Evolutionary conservation across 2,329 filamentous ascomycete genomes (phyloP), one percentile per base, ranked within the genome.

Genomic region (Xylariales sp.): DNA sequence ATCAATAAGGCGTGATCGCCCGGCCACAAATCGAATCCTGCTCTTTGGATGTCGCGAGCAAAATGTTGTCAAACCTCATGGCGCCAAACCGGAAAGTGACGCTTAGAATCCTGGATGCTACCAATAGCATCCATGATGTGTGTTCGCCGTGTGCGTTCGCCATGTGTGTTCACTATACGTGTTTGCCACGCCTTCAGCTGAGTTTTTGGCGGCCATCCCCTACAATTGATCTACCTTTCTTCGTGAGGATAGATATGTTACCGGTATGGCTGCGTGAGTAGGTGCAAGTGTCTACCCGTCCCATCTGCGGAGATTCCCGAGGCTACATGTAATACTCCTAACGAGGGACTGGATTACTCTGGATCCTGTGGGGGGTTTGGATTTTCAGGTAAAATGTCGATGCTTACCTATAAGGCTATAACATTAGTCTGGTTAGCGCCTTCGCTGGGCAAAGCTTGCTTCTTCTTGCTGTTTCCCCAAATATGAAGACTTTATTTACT

Each of bases 21-120:
- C 10, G 39, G 36, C 41, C 45, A 55, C 36, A 67, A 55, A 18
- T 53, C 64, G 48, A 55, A 18, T 53, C 64, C 41, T 67, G 59
- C 53, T 63, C 32, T 53, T 41, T 30, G 14, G 18, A 36, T 23
- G 30, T 28, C 3, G 23, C 34, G 1, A n/a, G 34, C 23, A 30
- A 46, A 28, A 48, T 34, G 41, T 32, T 36, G 23, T 45, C 32
- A 49, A 59, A 53, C 10, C 16, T 54, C 10, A 41, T 41, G 55
- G 49, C 50, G 34, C 56, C 34, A 60, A 49, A 59, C 36, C 14
- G 54, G 23, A 48, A 46, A 50, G 23, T 4, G 49, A 56, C 48
- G 28, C 34, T 34, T 34, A 23, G 34, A 49, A 58, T 39, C 18
- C 30, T 30, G 12, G 23, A 23, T 23, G 23, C 23, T 23, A 23